Evolutionary conservation across 139 green algal species (phyloP).

Genomic region (Chlorokybus atmophyticus): DNA sequence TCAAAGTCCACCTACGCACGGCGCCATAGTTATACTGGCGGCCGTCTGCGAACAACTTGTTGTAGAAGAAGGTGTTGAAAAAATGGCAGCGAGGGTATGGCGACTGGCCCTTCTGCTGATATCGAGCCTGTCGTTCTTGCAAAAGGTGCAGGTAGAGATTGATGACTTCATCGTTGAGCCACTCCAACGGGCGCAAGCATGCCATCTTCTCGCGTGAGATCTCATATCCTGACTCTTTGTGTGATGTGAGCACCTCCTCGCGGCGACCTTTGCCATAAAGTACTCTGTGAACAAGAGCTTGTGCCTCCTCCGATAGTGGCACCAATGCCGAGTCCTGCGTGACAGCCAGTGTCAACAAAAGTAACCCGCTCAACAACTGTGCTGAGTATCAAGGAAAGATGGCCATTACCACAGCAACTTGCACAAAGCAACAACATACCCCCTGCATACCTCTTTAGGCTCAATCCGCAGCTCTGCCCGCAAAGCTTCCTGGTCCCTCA

Average conservation of each 20-base stretch:
- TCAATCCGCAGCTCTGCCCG: too few species aligned
- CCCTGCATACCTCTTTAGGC: too few species aligned
- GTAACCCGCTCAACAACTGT: too few species aligned
- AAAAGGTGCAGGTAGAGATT: constrained; percentile 33
- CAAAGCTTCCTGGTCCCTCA: too few species aligned
- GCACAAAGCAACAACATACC: too few species aligned
- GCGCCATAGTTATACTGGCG: constrained; percentile 28
- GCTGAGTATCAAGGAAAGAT: too few species aligned
- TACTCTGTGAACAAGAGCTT: too few species aligned
- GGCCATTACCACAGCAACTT: too few species aligned
- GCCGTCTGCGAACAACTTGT: constrained; percentile 22
- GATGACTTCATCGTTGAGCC: constrained; percentile 38
- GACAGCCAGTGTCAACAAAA: too few species aligned
- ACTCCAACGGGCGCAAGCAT: constrained; percentile 18
- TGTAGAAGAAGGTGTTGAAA: constrained; percentile 42
- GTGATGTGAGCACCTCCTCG: neutral
- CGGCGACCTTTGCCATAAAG: too few species aligned
- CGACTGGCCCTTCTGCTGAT: neutral
- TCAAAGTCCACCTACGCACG: constrained; percentile 29
- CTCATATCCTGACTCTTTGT: constrained; percentile 2
- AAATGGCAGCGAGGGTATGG: constrained; percentile 23
- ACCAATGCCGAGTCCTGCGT: too few species aligned
- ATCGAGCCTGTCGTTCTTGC: constrained; percentile 14
- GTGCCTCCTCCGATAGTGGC: too few species aligned
- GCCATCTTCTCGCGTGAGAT: constrained; percentile 23